A percentile compares a stretch with the other conserved stretches of the same genome.
These are phyloP conservation scores for Vanderwaltozyma verrucispora DNA, from an alignment of 805 yeast genomes.

Conservation along the genomic window DNA sequence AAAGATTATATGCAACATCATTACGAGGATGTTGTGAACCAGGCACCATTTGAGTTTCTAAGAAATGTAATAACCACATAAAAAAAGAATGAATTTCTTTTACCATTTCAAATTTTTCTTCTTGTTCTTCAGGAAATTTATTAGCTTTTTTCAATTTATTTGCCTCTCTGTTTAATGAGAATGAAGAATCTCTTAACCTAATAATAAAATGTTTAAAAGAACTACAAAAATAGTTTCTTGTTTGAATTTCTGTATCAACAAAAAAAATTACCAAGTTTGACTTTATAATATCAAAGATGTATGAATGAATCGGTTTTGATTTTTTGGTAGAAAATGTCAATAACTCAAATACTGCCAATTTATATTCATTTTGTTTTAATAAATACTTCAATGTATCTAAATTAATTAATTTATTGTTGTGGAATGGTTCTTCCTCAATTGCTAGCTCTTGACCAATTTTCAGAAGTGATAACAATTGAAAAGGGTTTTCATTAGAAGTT, in stretches of 20 bases:
- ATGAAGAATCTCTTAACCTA: conserved; percentile 60
- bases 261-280: conserved; percentile 41
- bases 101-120: conserved; percentile 23
- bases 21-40: conserved; percentile 48
- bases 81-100: conserved; percentile 32
- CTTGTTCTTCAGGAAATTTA: conserved; percentile 33
- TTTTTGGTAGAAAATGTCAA: conserved; percentile 52
- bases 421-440: conserved; percentile 42
- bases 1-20: conserved; percentile 39
- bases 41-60: conserved; percentile 37
- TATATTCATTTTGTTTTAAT: conserved; percentile 35
- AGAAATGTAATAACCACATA: conserved; percentile 28
- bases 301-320: conserved; percentile 43
- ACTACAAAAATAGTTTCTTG: conserved; percentile 56
- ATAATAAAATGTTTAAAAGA: conserved; percentile 49
- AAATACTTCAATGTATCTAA: conserved; percentile 27
- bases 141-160: conserved; percentile 30
- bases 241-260: conserved; percentile 57
- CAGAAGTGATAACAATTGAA: conserved; percentile 41
- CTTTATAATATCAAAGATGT: conserved; percentile 35
- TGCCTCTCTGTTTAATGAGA: conserved; percentile 44
- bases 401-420: conserved; percentile 29
- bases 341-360: conserved; percentile 51
- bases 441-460: conserved; percentile 55
- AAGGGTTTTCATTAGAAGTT: conserved; percentile 16